Percentiles rank a stretch among this genome's conserved stretches.
phyloP scores from a whole-genome alignment of 192 early-diverging fungal genomes.

The Rhizophagus prolifer region DNA sequence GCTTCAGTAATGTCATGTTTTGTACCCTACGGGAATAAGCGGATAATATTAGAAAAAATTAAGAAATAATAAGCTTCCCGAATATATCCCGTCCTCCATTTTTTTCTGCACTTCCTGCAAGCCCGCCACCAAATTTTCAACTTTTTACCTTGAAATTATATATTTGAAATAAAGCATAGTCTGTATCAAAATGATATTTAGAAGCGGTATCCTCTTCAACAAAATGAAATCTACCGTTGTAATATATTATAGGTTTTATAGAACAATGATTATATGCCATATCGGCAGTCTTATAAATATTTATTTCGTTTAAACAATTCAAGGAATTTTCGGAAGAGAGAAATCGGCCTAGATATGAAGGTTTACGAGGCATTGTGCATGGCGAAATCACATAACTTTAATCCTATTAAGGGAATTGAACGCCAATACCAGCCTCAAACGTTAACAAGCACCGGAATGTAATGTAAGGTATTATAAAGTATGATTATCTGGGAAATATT shows the following conservation, averaged over 20 bases:
- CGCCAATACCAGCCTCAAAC: background rate
- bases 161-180: constrained; percentile 23
- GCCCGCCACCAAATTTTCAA: background rate
- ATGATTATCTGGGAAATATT: background rate
- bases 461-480: background rate
- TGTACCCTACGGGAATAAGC: background rate
- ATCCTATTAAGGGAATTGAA: background rate
- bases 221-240: constrained; percentile 16
- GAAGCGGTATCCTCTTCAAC: constrained; percentile 17
- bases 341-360: background rate
- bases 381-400: background rate
- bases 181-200: constrained; percentile 13
- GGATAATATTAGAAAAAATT: too few relatives aligned
- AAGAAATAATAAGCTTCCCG: background rate
- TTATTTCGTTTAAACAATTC: background rate
- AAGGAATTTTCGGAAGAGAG: background rate
- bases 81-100: background rate
- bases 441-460: background rate
- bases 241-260: constrained; percentile 14
- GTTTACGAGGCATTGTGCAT: background rate
- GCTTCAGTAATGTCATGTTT: constrained; percentile 6
- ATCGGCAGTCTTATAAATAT: background rate
- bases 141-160: constrained; percentile 15
- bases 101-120: background rate
- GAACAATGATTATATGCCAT: background rate